Evolutionary conservation across 257 asterid genomes (phyloP).

Genomic region (Solanum chilense): DNA sequence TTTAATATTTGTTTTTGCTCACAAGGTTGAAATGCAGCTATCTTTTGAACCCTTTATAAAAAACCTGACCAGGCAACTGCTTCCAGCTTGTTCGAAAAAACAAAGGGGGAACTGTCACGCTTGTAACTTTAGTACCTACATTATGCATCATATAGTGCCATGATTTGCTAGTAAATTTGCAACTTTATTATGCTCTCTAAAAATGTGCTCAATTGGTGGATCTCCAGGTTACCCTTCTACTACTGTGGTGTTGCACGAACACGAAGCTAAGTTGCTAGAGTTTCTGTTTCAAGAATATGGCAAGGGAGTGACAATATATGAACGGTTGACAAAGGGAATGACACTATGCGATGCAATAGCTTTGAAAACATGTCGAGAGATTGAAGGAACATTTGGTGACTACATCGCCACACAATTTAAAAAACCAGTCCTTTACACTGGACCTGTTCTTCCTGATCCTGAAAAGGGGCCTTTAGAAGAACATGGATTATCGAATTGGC

Average conservation of each 20-base stretch:
- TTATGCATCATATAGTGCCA: not conserved
- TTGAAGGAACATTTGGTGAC: constrained; percentile 15
- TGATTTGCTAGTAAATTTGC: not conserved
- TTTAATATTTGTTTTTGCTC: not conserved
- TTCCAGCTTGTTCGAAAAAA: not conserved
- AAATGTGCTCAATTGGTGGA: not conserved
- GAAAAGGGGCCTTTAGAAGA: not conserved
- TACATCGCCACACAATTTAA: not conserved
- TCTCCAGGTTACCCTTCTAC: constrained; percentile 11
- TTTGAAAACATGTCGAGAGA: constrained; percentile 4
- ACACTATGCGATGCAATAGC: constrained; percentile 6
- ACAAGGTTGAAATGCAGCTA: not conserved
- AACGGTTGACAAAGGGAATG: not conserved
- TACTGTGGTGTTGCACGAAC: not conserved
- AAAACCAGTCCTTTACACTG: constrained; percentile 7
- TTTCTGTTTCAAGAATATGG: not conserved
- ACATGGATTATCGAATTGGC: not conserved
- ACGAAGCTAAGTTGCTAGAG: constrained; percentile 5
- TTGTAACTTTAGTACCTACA: not conserved
- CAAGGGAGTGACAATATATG: not conserved
- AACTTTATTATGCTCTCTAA: not conserved
- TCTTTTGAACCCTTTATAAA: not conserved
- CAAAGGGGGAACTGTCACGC: not conserved
- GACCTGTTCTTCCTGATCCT: constrained; percentile 12
- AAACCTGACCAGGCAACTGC: not conserved